These are phyloP conservation scores for Talaromyces wortmannii DNA, from an alignment of 495 filamentous ascomycete genomes.

Conservation along the genomic window DNA sequence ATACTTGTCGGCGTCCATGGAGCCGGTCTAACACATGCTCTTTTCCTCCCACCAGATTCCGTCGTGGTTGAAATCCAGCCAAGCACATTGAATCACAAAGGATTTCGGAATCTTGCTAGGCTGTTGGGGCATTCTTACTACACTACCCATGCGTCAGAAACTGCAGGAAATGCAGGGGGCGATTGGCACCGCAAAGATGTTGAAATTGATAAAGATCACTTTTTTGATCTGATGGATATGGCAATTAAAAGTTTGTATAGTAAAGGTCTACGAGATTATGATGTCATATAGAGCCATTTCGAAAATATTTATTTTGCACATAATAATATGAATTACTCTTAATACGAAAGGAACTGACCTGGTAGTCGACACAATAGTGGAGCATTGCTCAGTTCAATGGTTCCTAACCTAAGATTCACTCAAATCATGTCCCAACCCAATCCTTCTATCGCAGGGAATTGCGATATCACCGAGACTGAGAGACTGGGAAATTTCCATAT, in stretches of 20 bases:
- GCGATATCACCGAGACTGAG: too few relatives aligned
- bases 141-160: conserved; percentile 11
- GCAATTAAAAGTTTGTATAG: conserved; percentile 15
- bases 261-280: conserved; percentile 3
- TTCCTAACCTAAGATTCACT: too few relatives aligned
- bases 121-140: conserved; percentile 23
- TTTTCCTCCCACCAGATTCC: conserved; percentile 23
- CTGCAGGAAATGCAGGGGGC: not conserved
- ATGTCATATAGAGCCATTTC: not conserved
- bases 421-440: too few relatives aligned
- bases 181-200: conserved; percentile 17
- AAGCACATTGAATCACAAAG: conserved; percentile 19
- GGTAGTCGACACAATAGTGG: too few relatives aligned
- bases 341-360: too few relatives aligned
- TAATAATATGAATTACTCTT: too few relatives aligned
- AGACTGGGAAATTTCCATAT: too few relatives aligned
- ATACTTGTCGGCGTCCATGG: conserved; percentile 33
- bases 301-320: too few relatives aligned
- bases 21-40: conserved; percentile 30
- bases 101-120: conserved; percentile 26
- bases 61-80: conserved; percentile 32
- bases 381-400: too few relatives aligned
- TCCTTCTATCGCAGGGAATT: too few relatives aligned
- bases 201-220: conserved; percentile 8
- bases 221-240: conserved; percentile 10